Evolutionary conservation across 2,329 filamentous ascomycete genomes (phyloP).

Genomic region (Pseudovirgaria hyperparasitica): DNA sequence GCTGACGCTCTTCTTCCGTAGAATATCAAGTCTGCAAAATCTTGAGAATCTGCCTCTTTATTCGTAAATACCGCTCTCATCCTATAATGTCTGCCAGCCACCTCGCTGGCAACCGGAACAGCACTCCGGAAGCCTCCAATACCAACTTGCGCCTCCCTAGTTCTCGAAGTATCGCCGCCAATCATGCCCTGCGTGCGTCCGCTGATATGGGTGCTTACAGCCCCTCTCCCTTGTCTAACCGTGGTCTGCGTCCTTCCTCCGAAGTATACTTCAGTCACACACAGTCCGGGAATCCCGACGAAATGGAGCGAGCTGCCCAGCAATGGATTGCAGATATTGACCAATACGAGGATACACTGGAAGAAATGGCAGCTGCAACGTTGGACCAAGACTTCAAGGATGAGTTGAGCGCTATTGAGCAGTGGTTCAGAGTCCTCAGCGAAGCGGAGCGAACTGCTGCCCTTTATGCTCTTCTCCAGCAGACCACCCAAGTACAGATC

Average conservation of each 20-base stretch:
- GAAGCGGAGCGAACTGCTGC: slow-evolving; percentile 94
- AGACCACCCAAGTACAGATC: slow-evolving; percentile 97
- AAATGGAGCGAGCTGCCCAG: slow-evolving; percentile 88
- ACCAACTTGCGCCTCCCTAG: slow-evolving; percentile 72
- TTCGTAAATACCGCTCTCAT: slow-evolving; percentile 1
- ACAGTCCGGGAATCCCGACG: slow-evolving; percentile 57
- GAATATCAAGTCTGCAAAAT: background rate
- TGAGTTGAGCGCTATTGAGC: slow-evolving; percentile 95
- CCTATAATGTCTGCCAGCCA: slow-evolving; percentile 33
- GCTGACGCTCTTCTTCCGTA: background rate
- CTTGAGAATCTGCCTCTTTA: slow-evolving; percentile 9
- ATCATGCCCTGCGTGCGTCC: slow-evolving; percentile 82
- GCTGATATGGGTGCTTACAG: slow-evolving; percentile 83
- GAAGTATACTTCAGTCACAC: slow-evolving; percentile 75
- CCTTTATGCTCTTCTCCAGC: slow-evolving; percentile 87
- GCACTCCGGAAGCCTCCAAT: slow-evolving; percentile 82
- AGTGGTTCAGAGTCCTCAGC: slow-evolving; percentile 97
- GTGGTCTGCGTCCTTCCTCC: slow-evolving; percentile 80
- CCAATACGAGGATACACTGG: slow-evolving; percentile 95
- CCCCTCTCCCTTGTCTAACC: slow-evolving; percentile 55
- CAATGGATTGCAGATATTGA: slow-evolving; percentile 99
- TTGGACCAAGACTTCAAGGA: slow-evolving; percentile 99
- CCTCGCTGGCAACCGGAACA: slow-evolving; percentile 68
- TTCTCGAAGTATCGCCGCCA: slow-evolving; percentile 62
- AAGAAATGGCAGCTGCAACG: slow-evolving; percentile 98